Base-by-base conservation (phyloP, 2,329 filamentous ascomycete genomes). In the Colletotrichum australisinense region DNA sequence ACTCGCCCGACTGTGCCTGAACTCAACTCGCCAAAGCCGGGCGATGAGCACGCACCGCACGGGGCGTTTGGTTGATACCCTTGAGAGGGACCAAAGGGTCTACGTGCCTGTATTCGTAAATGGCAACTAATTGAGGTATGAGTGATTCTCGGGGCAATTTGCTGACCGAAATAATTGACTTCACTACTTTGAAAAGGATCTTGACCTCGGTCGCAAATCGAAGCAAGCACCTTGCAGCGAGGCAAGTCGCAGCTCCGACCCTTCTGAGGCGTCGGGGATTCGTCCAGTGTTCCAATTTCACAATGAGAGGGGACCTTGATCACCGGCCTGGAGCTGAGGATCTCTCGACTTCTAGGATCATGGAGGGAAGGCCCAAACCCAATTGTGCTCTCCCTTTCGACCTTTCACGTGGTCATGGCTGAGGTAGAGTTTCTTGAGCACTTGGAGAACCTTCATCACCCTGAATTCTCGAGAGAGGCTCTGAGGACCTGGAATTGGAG, bases 261-360 rank as follows among this genome's bases (percentile, higher is more conserved):
- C 30, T 56, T 56, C 52, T 59, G 62, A 69, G 59, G 60, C 52
- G 52, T 69, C 53, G 35, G 30, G 59, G 35, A 65, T 64, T 52
- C 46, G 32, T 69, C 30, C 35, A 38, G 49, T 58, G 52, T 69
- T 53, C 8, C 7, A n/a, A 49, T 7, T 9, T 8, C 42, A 22
- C 42, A 49, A 22, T 4, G 7, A 19, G 42, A 49, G 42, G 42
- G 19, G 9, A 49, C 8, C 19, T 49, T n/a, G 19, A 49, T 8
- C 16, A 49, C 19, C 42, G 19, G 42, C 42, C 42, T 49, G 42
- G 57, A 16, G 38, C 12, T 30, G 16, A 42, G 28, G 14, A 14
- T 56, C 58, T 30, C 52, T 59, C 59, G 32, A 32, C 32, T 32
- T 30, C 53, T 19, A 55, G 66, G 66, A 69, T 72, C 65, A 53